These are phyloP conservation scores for Puccinia triticina DNA, from an alignment of 1,284 basidiomycete species.

Conservation along the genomic window DNA sequence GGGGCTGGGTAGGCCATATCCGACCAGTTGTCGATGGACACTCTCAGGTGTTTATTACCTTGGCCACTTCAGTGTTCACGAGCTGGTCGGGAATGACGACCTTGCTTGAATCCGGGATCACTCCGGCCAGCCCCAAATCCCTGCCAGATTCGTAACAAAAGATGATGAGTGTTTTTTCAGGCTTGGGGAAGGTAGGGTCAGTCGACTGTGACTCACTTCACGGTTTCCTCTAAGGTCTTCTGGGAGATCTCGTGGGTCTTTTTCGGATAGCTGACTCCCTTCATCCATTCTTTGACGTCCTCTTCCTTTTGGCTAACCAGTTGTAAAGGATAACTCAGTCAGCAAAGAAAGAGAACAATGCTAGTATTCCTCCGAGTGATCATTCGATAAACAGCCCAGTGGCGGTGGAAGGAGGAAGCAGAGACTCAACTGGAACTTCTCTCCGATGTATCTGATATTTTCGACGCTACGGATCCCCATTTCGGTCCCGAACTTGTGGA, in stretches of 20 bases:
- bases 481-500: constrained; percentile 70
- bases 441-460: constrained; percentile 75
- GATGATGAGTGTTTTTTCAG: background rate
- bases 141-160: constrained; percentile 60
- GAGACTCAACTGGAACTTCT: constrained; percentile 69
- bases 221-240: constrained; percentile 30
- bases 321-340: background rate
- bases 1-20: too few relatives aligned
- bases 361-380: too few relatives aligned
- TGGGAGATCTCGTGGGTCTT: constrained; percentile 18
- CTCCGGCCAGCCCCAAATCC: constrained; percentile 74
- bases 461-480: constrained; percentile 66
- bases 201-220: constrained; percentile 65
- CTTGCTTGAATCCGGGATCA: constrained; percentile 68
- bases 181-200: constrained; percentile 42
- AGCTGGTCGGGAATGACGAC: constrained; percentile 70
- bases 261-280: constrained; percentile 56
- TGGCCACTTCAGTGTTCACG: constrained; percentile 67
- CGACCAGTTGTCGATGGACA: background rate
- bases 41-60: constrained; percentile 56
- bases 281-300: constrained; percentile 69
- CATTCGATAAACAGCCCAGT: too few relatives aligned
- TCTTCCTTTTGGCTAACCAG: constrained; percentile 66
- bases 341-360: background rate
- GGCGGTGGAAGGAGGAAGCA: background rate